These are phyloP conservation scores for Cochlearia excelsa DNA, from an alignment of 345 rosid genomes.

Conservation along the genomic window DNA sequence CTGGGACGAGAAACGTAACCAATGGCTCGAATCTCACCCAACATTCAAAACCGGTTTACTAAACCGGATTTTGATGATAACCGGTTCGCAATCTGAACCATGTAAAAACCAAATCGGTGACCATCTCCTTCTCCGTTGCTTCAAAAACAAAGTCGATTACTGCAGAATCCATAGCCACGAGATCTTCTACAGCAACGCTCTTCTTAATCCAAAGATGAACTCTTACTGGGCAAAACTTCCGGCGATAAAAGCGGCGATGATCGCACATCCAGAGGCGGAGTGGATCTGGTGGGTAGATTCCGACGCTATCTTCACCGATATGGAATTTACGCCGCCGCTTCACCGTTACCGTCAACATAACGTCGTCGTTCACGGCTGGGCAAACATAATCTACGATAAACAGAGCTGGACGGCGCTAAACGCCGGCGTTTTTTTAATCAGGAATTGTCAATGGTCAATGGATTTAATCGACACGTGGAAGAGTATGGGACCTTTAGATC, in stretches of 20 bases:
- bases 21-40: conserved; percentile 72
- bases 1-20: conserved; percentile 77
- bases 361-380: conserved; percentile 89
- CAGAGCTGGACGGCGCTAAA: conserved; percentile 88
- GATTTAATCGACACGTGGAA: conserved; percentile 81
- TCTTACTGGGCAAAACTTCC: conserved; percentile 84
- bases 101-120: conserved; percentile 85
- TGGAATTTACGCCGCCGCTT: conserved; percentile 76
- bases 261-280: conserved; percentile 96
- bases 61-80: conserved; percentile 60
- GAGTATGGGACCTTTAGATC: conserved; percentile 61
- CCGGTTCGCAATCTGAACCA: conserved; percentile 83
- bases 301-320: conserved; percentile 86
- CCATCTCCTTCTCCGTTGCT: conserved; percentile 65
- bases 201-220: conserved; percentile 75
- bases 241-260: conserved; percentile 72
- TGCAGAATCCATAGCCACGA: conserved; percentile 77
- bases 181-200: conserved; percentile 71
- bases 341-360: conserved; percentile 64
- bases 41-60: conserved; percentile 55
- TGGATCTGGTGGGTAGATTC: conserved; percentile 99
- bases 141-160: conserved; percentile 92
- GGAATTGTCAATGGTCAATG: conserved; percentile 99
- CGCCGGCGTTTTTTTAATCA: conserved; percentile 77
- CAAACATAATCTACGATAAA: conserved; percentile 46